These are phyloP conservation scores for Laguncularia racemosa DNA, from an alignment of 345 rosid species.

Conservation along the genomic window DNA sequence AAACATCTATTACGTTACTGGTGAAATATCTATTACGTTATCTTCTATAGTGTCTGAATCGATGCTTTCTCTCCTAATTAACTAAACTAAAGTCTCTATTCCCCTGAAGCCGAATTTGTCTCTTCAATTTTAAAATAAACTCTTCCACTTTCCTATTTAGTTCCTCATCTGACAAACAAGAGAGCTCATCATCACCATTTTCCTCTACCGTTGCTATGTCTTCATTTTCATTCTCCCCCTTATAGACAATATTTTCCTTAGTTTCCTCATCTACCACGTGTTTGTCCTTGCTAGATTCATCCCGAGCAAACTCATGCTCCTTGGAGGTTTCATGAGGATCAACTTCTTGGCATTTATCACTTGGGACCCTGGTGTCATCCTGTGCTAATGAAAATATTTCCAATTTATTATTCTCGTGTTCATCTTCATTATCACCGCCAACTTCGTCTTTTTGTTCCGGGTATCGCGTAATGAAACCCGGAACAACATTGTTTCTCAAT, in stretches of 20 bases:
- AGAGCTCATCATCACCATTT: conserved; percentile 40
- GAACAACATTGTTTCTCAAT: no score
- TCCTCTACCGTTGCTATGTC: background rate
- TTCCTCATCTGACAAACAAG: conserved; percentile 67
- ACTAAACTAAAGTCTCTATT: background rate
- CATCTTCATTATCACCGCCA: background rate
- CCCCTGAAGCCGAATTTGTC: conserved; percentile 47
- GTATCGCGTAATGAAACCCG: background rate
- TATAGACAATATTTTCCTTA: conserved; percentile 3
- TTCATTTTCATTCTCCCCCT: conserved; percentile 2
- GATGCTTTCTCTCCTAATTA: no score
- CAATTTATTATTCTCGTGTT: no score
- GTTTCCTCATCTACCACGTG: background rate
- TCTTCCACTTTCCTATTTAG: conserved; percentile 66
- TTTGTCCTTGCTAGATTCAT: background rate
- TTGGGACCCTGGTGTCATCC: no score
- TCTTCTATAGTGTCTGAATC: no score
- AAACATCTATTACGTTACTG: no score
- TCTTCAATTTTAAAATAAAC: conserved; percentile 43
- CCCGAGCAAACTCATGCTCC: background rate
- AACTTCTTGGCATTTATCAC: no score
- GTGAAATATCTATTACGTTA: no score
- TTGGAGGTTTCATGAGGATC: no score
- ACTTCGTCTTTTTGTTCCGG: background rate
- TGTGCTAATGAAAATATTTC: no score